Percentiles rank a stretch among this genome's conserved stretches.
Conservation (phyloP, 208 protist species). For the Balamuthia mandrillaris region DNA sequence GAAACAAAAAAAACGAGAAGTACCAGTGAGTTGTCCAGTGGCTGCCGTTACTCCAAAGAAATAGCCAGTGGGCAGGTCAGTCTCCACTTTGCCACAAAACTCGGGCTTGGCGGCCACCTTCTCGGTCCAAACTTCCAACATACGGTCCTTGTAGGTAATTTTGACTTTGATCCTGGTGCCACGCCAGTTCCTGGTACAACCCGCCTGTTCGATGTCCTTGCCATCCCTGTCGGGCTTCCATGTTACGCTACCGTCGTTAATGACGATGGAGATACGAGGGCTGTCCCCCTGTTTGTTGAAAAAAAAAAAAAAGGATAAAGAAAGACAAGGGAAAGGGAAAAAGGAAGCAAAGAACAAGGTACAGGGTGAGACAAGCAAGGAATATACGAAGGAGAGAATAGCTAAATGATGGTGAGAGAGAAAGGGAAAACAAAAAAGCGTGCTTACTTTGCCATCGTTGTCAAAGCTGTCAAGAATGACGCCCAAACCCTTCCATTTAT, state of each 20-base stretch:
- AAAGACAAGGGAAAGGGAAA: background rate
- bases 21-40: slow-evolving; percentile 41
- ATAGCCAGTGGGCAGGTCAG: slow-evolving; percentile 21
- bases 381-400: background rate
- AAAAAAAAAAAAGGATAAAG: too few species aligned
- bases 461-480: slow-evolving; percentile 71
- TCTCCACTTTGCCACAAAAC: background rate
- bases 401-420: background rate
- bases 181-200: too few species aligned
- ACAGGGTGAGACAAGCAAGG: background rate
- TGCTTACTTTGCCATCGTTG: slow-evolving; percentile 62
- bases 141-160: slow-evolving; percentile 11
- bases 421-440: background rate
- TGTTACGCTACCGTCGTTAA: background rate
- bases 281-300: background rate
- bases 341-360: background rate
- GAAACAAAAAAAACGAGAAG: background rate
- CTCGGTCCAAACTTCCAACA: too few species aligned
- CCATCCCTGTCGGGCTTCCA: background rate
- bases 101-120: too few species aligned
- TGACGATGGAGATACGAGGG: background rate
- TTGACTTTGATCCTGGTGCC: background rate
- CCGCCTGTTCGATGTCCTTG: background rate
- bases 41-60: slow-evolving; percentile 44
- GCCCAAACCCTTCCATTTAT: slow-evolving; percentile 56